Evolutionary conservation across 306 rosid genomes (phyloP).

Genomic region (Cucurbita pepo): DNA sequence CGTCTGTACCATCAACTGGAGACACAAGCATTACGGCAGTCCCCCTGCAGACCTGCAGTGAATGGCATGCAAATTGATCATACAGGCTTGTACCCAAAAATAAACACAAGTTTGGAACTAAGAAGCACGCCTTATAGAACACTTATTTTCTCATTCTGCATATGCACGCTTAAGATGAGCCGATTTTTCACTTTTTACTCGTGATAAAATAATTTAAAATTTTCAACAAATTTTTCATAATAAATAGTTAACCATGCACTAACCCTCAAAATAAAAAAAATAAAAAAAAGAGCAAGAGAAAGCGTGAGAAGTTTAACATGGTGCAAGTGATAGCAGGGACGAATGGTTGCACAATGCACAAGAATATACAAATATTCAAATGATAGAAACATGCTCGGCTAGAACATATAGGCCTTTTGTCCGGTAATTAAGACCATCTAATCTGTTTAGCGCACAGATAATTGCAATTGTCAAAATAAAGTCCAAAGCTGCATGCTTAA

Average conservation of each 20-base stretch:
- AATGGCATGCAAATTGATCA: background rate
- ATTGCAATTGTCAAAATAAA: background rate
- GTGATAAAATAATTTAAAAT: background rate
- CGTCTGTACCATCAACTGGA: constrained; percentile 95
- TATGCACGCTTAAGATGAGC: background rate
- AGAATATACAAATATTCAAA: background rate
- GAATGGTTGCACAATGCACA: background rate
- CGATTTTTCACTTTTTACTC: background rate
- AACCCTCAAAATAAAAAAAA: background rate
- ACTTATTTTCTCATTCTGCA: background rate
- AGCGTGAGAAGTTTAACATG: background rate
- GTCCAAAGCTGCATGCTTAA: background rate
- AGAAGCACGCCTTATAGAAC: background rate
- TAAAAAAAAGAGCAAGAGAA: background rate
- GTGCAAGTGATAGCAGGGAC: background rate
- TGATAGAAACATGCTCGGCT: background rate
- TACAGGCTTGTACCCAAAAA: background rate
- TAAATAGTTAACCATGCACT: background rate
- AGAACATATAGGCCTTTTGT: background rate
- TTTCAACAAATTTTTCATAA: background rate
- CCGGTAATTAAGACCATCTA: background rate
- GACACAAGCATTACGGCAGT: constrained; percentile 99
- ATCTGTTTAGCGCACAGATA: background rate
- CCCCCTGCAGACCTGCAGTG: constrained; percentile 86
- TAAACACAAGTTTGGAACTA: background rate